phyloP scores from a whole-genome alignment of 805 yeast genomes.

The Pichia heedii region DNA sequence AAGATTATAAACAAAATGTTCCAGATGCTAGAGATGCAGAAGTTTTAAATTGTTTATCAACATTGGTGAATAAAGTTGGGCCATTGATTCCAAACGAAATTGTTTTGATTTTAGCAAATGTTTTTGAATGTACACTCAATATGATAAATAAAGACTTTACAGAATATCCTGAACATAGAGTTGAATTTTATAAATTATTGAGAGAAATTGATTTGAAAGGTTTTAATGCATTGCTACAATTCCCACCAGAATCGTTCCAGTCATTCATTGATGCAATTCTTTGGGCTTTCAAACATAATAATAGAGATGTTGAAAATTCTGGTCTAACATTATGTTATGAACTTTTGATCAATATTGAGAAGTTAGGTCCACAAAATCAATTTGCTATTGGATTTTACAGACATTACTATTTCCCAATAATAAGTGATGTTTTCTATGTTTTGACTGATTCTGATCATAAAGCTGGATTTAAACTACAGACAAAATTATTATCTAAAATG shows the following conservation, averaged over 20 bases:
- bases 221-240: slow-evolving; percentile 75
- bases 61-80: slow-evolving; percentile 82
- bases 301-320: slow-evolving; percentile 90
- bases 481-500: slow-evolving; percentile 74
- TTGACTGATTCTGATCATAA: slow-evolving; percentile 96
- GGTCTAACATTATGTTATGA: slow-evolving; percentile 83
- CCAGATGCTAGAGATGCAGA: slow-evolving; percentile 98
- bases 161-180: slow-evolving; percentile 96
- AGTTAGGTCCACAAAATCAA: slow-evolving; percentile 49
- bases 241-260: slow-evolving; percentile 89
- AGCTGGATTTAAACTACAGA: slow-evolving; percentile 86
- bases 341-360: slow-evolving; percentile 75
- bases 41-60: slow-evolving; percentile 89
- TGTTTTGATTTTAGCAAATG: slow-evolving; percentile 76
- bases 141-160: slow-evolving; percentile 95
- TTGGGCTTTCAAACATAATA: slow-evolving; percentile 98
- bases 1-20: slow-evolving; percentile 79
- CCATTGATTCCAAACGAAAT: slow-evolving; percentile 84
- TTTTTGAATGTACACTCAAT: slow-evolving; percentile 86
- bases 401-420: slow-evolving; percentile 78
- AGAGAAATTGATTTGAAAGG: slow-evolving; percentile 80
- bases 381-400: slow-evolving; percentile 82
- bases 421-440: slow-evolving; percentile 87
- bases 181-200: slow-evolving; percentile 85
- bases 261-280: slow-evolving; percentile 85